Evolutionary conservation across 2,329 filamentous ascomycete species (phyloP).

Genomic region (Aspergillus chevalieri): DNA sequence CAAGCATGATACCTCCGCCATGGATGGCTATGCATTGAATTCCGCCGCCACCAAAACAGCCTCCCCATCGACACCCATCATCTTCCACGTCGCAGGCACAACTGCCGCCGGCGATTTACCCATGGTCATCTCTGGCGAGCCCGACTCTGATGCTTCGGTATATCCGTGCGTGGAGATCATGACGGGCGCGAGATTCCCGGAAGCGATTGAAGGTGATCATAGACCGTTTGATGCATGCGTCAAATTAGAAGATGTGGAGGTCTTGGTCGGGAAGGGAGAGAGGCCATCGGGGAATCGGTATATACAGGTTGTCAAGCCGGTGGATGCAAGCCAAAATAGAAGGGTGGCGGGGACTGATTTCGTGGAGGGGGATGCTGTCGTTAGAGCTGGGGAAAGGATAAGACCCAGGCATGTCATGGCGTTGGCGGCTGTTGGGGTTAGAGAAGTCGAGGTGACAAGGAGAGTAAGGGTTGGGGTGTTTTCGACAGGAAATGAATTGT

Average conservation of each 20-base stretch:
- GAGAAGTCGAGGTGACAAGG: constrained; percentile 9
- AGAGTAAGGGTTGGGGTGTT: constrained; percentile 11
- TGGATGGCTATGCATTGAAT: constrained; percentile 24
- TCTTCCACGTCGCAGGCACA: constrained; percentile 11
- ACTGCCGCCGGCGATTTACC: constrained; percentile 15
- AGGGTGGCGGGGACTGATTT: constrained; percentile 18
- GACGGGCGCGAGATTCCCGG: constrained; percentile 25
- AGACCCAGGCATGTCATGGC: constrained; percentile 17
- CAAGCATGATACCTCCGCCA: constrained; percentile 22
- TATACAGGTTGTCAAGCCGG: constrained; percentile 13
- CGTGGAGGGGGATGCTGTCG: constrained; percentile 8
- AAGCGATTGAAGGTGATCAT: not conserved
- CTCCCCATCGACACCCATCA: constrained; percentile 10
- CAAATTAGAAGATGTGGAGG: constrained; percentile 13
- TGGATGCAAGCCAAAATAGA: constrained; percentile 10
- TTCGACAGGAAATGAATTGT: constrained; percentile 16
- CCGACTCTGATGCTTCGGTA: not conserved
- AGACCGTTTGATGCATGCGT: constrained; percentile 15
- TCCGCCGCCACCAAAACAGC: constrained; percentile 14
- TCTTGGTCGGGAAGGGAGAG: not conserved
- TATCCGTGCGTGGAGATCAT: constrained; percentile 24
- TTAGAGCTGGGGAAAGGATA: constrained; percentile 10
- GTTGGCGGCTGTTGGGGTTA: constrained; percentile 15
- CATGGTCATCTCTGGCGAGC: not conserved
- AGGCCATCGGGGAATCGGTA: constrained; percentile 1